Evolutionary conservation across 2,329 filamentous ascomycete genomes (phyloP).

Genomic region (Diaporthe citrichinensis): DNA sequence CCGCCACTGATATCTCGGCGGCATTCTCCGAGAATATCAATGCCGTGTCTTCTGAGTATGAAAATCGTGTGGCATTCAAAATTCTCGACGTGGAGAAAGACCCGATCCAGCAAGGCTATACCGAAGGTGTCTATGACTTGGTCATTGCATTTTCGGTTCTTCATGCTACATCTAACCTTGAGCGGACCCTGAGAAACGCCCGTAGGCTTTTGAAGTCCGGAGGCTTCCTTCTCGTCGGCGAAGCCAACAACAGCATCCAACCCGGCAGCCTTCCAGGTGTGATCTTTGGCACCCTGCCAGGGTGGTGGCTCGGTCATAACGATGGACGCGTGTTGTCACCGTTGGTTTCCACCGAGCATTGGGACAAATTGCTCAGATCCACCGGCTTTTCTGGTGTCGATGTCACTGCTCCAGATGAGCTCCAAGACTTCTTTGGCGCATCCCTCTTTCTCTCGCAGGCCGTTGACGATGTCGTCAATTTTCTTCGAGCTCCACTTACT

Average conservation of each 20-base stretch:
- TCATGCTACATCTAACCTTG: conserved; percentile 47
- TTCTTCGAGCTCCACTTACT: conserved; percentile 28
- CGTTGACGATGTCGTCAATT: not conserved
- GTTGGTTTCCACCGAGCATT: not conserved
- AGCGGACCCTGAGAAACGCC: conserved; percentile 45
- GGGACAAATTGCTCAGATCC: not conserved
- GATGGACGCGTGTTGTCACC: conserved; percentile 30
- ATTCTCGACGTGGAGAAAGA: conserved; percentile 49
- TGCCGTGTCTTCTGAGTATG: not conserved
- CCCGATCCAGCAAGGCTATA: conserved; percentile 50
- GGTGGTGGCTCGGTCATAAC: conserved; percentile 35
- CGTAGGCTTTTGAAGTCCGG: conserved; percentile 52
- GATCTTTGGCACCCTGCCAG: conserved; percentile 34
- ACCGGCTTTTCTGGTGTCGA: conserved; percentile 35
- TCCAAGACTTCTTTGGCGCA: not conserved
- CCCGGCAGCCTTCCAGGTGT: not conserved
- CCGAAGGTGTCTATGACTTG: conserved; percentile 48
- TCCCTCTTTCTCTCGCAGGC: conserved; percentile 24
- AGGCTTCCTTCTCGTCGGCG: conserved; percentile 50
- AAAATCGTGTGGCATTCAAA: not conserved
- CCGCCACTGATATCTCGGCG: conserved; percentile 58
- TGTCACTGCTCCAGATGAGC: not conserved
- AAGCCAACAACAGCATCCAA: conserved; percentile 30
- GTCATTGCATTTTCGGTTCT: conserved; percentile 51
- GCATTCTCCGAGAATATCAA: conserved; percentile 53